Evolutionary conservation across 306 rosid genomes (phyloP).

Genomic region (Acmispon strigosus): DNA sequence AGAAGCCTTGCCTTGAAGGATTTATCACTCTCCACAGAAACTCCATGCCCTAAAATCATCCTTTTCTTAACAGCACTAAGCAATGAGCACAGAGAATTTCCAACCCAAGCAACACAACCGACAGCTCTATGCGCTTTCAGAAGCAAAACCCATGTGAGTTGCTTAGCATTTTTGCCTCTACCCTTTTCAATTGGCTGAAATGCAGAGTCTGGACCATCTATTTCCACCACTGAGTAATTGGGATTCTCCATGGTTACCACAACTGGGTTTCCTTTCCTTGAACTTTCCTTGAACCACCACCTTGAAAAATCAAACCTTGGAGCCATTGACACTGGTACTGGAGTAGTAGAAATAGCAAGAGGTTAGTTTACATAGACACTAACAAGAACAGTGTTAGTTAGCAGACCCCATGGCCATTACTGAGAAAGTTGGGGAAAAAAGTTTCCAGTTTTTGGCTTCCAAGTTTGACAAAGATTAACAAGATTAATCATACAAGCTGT

Average conservation of each 20-base stretch:
- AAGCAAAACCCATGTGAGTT: conserved; percentile 49
- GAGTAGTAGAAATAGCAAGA: not conserved
- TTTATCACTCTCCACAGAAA: conserved; percentile 42
- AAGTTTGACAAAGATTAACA: not conserved
- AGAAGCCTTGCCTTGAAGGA: conserved; percentile 38
- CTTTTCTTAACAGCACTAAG: conserved; percentile 37
- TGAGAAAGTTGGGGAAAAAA: not conserved
- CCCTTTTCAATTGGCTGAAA: conserved; percentile 43
- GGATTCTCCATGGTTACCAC: conserved; percentile 60
- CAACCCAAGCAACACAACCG: conserved; percentile 37
- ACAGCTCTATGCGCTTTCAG: conserved; percentile 44
- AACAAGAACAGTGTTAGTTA: not conserved
- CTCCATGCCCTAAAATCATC: conserved; percentile 24
- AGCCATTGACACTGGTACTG: conserved; percentile 16
- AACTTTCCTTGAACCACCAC: conserved; percentile 40
- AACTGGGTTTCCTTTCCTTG: conserved; percentile 41
- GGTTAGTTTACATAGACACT: not conserved
- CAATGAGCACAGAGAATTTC: conserved; percentile 33
- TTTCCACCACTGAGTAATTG: conserved; percentile 48
- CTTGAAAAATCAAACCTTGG: conserved; percentile 34
- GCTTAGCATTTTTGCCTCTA: conserved; percentile 50
- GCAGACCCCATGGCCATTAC: not conserved
- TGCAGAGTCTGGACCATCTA: conserved; percentile 43
- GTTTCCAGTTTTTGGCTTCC: not conserved
- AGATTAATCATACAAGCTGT: not conserved